Evolutionary conservation across 2,329 filamentous ascomycete species (phyloP).

Genomic region (Zalaria sp.): DNA sequence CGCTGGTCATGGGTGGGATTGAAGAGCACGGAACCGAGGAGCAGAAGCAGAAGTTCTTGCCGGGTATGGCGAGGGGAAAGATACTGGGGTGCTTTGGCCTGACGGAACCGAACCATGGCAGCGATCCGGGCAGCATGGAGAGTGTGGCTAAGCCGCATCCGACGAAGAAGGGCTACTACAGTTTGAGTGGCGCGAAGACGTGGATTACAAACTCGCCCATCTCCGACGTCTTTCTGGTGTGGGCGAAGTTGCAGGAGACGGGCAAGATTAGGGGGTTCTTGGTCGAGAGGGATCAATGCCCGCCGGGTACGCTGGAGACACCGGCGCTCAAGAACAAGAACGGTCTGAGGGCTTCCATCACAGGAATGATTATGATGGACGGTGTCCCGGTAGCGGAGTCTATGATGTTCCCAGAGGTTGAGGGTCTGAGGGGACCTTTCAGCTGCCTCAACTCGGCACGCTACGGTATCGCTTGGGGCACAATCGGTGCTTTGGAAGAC

Average conservation of each 20-base stretch:
- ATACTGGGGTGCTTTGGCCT: slow-evolving; percentile 75
- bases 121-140: slow-evolving; percentile 85
- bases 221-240: slow-evolving; percentile 70
- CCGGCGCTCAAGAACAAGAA: slow-evolving; percentile 92
- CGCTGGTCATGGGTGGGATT: slow-evolving; percentile 86
- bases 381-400: slow-evolving; percentile 73
- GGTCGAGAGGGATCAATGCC: slow-evolving; percentile 72
- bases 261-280: slow-evolving; percentile 92
- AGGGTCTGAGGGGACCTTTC: slow-evolving; percentile 81
- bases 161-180: slow-evolving; percentile 67
- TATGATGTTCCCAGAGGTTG: slow-evolving; percentile 88
- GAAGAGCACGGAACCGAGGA: slow-evolving; percentile 76
- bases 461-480: slow-evolving; percentile 86
- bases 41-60: slow-evolving; percentile 73
- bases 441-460: slow-evolving; percentile 87
- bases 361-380: slow-evolving; percentile 95
- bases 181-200: slow-evolving; percentile 71
- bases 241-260: slow-evolving; percentile 83
- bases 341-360: slow-evolving; percentile 81
- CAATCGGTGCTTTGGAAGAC: slow-evolving; percentile 89
- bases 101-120: slow-evolving; percentile 87
- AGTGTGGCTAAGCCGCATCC: slow-evolving; percentile 73
- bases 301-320: slow-evolving; percentile 78
- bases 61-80: slow-evolving; percentile 68
- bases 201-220: slow-evolving; percentile 96